Conservation (phyloP, 108 stramenopile species). For the Conticribra guillardii region DNA sequence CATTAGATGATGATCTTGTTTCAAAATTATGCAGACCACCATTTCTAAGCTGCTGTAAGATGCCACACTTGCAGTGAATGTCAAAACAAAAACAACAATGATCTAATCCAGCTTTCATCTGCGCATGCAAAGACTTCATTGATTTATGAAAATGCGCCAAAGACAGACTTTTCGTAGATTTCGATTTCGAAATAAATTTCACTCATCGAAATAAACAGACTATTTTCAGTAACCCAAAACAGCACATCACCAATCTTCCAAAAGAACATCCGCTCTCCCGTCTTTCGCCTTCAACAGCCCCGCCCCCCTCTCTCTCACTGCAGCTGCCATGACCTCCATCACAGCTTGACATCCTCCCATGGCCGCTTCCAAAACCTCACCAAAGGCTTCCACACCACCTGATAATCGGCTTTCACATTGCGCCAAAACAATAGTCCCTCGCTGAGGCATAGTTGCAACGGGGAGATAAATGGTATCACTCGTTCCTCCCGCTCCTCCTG, state of each 20-base stretch:
- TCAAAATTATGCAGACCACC: too few species aligned
- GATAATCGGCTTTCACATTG: conserved; percentile 88
- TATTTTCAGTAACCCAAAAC: too few species aligned
- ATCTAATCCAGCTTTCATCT: too few species aligned
- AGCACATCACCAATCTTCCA: background rate
- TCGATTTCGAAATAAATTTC: too few species aligned
- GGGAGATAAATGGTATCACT: conserved; percentile 75
- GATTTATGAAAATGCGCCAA: too few species aligned
- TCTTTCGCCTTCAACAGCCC: conserved; percentile 56
- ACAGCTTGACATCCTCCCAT: conserved; percentile 86
- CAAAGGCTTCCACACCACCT: conserved; percentile 57
- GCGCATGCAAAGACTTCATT: too few species aligned
- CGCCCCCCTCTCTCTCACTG: conserved; percentile 71
- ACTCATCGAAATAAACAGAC: too few species aligned
- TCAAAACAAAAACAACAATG: too few species aligned
- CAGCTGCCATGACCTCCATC: conserved; percentile 80
- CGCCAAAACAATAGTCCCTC: conserved; percentile 80
- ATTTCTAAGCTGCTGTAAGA: too few species aligned
- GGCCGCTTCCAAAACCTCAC: conserved; percentile 78
- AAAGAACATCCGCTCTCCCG: conserved; percentile 53
- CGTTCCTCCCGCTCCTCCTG: conserved; percentile 51
- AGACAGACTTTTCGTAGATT: too few species aligned
- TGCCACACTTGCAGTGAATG: too few species aligned
- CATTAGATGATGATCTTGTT: too few species aligned
- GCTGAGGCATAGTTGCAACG: conserved; percentile 84